Evolutionary conservation across 306 rosid species (phyloP).

Genomic region (Prunus padus): DNA sequence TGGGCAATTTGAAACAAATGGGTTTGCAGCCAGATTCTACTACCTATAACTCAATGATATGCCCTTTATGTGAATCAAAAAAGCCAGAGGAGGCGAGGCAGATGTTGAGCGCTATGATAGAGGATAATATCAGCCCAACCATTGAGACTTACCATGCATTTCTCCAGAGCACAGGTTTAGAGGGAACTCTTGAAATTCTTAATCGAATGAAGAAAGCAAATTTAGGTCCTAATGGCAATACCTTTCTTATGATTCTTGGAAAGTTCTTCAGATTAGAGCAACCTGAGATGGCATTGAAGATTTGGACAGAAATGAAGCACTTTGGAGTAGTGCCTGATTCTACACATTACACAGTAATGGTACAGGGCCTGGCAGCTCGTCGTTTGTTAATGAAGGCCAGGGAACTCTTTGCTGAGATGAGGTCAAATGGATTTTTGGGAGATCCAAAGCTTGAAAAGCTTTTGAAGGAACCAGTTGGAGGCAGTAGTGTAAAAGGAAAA

Average conservation of each 20-base stretch:
- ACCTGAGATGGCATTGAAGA: slow-evolving; percentile 65
- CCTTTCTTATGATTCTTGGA: slow-evolving; percentile 54
- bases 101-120: slow-evolving; percentile 52
- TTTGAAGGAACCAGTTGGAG: slow-evolving; percentile 44
- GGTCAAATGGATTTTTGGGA: slow-evolving; percentile 47
- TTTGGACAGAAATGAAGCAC: slow-evolving; percentile 66
- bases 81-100: slow-evolving; percentile 63
- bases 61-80: slow-evolving; percentile 65
- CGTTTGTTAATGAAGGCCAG: slow-evolving; percentile 59
- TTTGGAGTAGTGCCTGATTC: slow-evolving; percentile 50
- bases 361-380: slow-evolving; percentile 62
- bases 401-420: slow-evolving; percentile 64
- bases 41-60: slow-evolving; percentile 74
- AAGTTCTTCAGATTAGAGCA: slow-evolving; percentile 58
- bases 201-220: slow-evolving; percentile 58
- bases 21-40: slow-evolving; percentile 72
- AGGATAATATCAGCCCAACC: slow-evolving; percentile 64
- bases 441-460: slow-evolving; percentile 68
- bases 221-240: slow-evolving; percentile 54
- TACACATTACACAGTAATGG: slow-evolving; percentile 55
- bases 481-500: slow-evolving; percentile 24
- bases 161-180: slow-evolving; percentile 59
- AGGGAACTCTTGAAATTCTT: slow-evolving; percentile 61
- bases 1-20: slow-evolving; percentile 58
- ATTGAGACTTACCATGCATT: slow-evolving; percentile 78